A percentile compares a stretch with the other conserved stretches of the same genome.
These are phyloP conservation scores for Avena insularis DNA, from an alignment of 176 grass and related monocot genomes.

Conservation along the genomic window DNA sequence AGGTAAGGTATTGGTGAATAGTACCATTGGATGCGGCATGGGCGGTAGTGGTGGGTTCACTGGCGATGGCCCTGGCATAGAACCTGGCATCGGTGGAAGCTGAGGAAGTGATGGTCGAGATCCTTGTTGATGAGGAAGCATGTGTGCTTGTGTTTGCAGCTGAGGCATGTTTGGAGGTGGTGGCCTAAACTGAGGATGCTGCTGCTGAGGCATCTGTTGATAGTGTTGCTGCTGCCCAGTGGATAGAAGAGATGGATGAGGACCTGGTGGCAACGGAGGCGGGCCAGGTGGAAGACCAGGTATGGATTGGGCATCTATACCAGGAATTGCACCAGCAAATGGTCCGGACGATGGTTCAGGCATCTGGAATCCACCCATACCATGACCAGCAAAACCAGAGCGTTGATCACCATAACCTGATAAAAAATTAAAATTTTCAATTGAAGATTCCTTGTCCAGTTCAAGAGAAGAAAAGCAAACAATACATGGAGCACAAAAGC, in stretches of 20 bases:
- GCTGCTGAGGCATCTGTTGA: conserved; percentile 76
- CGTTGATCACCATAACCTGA: conserved; percentile 94
- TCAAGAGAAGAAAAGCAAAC: conserved; percentile 18
- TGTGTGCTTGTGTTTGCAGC: conserved; percentile 73
- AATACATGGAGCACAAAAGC: neutral
- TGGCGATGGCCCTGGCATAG: conserved; percentile 55
- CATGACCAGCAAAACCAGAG: conserved; percentile 55
- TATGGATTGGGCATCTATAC: conserved; percentile 66
- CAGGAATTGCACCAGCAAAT: conserved; percentile 84
- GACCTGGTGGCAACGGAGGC: conserved; percentile 93
- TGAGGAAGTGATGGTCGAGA: conserved; percentile 63
- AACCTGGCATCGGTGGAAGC: conserved; percentile 57
- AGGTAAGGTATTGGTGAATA: conserved; percentile 31
- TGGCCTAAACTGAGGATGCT: conserved; percentile 73
- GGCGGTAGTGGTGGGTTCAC: conserved; percentile 76
- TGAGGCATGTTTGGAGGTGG: conserved; percentile 75
- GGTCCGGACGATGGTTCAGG: conserved; percentile 76
- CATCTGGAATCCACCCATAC: conserved; percentile 65
- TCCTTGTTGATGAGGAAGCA: conserved; percentile 81
- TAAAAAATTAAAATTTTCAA: conserved; percentile 36
- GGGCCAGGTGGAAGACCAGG: conserved; percentile 76
- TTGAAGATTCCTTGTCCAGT: neutral
- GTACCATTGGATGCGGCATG: conserved; percentile 90
- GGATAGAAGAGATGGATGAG: conserved; percentile 90
- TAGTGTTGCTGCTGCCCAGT: conserved; percentile 86